Evolutionary conservation across 345 rosid genomes (phyloP).

Genomic region (Cardamine chenopodiifolia): DNA sequence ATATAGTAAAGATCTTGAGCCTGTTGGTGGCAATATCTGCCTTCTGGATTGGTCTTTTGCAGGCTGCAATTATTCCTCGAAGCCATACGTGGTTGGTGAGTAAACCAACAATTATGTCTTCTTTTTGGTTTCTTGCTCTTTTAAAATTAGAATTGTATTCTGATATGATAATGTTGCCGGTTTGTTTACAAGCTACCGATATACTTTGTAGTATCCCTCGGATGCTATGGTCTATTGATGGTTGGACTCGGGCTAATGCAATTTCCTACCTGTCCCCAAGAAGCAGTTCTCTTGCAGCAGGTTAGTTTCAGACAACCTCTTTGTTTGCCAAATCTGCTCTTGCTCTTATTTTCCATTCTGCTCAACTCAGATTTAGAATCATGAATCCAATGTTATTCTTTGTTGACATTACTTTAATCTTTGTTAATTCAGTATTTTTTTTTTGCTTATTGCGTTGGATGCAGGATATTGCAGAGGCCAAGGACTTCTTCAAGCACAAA

Average conservation of each 20-base stretch:
- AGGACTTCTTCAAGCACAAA: conserved; percentile 62
- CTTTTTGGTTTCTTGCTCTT: background rate
- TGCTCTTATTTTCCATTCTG: background rate
- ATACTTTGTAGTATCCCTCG: conserved; percentile 68
- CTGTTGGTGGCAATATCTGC: conserved; percentile 53
- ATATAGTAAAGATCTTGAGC: conserved; percentile 57
- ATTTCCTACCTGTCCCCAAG: conserved; percentile 80
- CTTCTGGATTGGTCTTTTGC: conserved; percentile 62
- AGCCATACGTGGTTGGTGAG: conserved; percentile 63
- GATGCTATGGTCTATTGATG: conserved; percentile 80
- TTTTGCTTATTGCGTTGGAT: background rate
- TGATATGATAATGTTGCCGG: background rate
- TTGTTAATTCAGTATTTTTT: background rate
- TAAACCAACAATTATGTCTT: background rate
- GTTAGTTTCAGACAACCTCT: conserved; percentile 31
- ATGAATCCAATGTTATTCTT: background rate
- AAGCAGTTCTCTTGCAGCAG: conserved; percentile 66
- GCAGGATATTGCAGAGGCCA: conserved; percentile 86
- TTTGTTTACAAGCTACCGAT: conserved; percentile 56
- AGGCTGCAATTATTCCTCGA: conserved; percentile 52
- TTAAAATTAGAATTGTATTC: background rate
- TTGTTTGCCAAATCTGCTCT: conserved; percentile 1
- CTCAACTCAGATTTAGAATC: background rate
- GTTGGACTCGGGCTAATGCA: conserved; percentile 72
- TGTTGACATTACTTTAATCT: background rate